phyloP scores from a whole-genome alignment of 2,329 filamentous ascomycete species.

The Nemania sp. region DNA sequence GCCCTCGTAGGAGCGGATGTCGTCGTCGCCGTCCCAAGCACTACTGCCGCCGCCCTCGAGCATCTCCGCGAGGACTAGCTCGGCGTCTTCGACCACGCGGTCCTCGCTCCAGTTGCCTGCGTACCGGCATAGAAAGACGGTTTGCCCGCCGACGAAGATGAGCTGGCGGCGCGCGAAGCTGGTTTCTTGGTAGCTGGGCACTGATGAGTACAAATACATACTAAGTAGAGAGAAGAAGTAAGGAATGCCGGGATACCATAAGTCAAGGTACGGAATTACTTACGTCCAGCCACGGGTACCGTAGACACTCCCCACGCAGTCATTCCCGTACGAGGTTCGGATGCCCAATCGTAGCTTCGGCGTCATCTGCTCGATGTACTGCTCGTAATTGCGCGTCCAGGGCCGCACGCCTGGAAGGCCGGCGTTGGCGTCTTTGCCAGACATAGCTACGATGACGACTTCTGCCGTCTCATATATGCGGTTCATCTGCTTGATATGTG shows the following conservation, averaged over 20 bases:
- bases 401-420: constrained; percentile 25
- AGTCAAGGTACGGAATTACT: neutral
- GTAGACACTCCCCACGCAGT: constrained; percentile 1
- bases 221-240: neutral
- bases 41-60: neutral
- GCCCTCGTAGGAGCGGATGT: constrained; percentile 22
- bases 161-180: constrained; percentile 23
- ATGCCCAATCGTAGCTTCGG: constrained; percentile 14
- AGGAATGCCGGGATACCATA: no score
- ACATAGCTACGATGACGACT: constrained; percentile 24
- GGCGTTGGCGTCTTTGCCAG: constrained; percentile 8
- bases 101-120: constrained; percentile 28
- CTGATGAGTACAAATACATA: neutral
- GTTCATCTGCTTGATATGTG: constrained; percentile 33
- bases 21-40: constrained; percentile 11
- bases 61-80: constrained; percentile 8
- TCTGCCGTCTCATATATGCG: constrained; percentile 28
- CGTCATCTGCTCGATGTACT: constrained; percentile 30
- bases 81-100: constrained; percentile 11
- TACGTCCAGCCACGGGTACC: constrained; percentile 30
- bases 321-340: constrained; percentile 17
- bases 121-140: constrained; percentile 13
- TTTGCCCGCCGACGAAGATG: constrained; percentile 19
- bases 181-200: constrained; percentile 17
- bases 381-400: constrained; percentile 23